Conservation (phyloP, 768 basidiomycete species). For the Mycena olivaceomarginata region DNA sequence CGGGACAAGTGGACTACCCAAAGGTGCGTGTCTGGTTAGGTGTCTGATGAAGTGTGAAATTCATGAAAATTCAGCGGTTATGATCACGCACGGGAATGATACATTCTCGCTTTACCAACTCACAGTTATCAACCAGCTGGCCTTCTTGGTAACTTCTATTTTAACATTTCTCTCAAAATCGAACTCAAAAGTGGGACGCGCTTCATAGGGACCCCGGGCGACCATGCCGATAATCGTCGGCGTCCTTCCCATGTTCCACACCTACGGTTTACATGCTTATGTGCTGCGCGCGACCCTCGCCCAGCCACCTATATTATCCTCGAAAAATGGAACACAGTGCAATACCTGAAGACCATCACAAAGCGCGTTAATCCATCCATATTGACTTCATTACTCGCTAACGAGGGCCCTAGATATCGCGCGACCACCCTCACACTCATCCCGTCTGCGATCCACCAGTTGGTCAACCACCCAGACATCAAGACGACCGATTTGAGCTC, state of each 20-base stretch:
- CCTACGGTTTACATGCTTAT: constrained; percentile 75
- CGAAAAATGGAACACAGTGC: constrained; percentile 74
- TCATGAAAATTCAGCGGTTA: constrained; percentile 69
- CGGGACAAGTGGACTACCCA: constrained; percentile 86
- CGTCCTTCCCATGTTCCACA: constrained; percentile 82
- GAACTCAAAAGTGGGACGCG: constrained; percentile 42
- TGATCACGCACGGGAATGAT: constrained; percentile 83
- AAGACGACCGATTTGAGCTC: constrained; percentile 73
- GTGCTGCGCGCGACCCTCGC: constrained; percentile 68
- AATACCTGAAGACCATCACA: constrained; percentile 71
- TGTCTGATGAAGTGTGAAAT: not conserved
- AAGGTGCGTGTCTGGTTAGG: constrained; percentile 64
- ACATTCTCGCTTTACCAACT: constrained; percentile 65
- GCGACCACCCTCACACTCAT: constrained; percentile 71
- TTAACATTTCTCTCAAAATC: not conserved
- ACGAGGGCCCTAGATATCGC: constrained; percentile 65
- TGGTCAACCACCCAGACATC: constrained; percentile 74
- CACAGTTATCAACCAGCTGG: constrained; percentile 54
- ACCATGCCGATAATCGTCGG: constrained; percentile 57
- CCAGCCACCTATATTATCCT: constrained; percentile 73
- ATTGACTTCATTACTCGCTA: not conserved
- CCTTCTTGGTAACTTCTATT: constrained; percentile 39
- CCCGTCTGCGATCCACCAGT: constrained; percentile 80
- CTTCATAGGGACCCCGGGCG: no score
- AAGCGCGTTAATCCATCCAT: constrained; percentile 64